Base-by-base conservation (phyloP, 2,329 filamentous ascomycete genomes). In the Colletotrichum limetticola region DNA sequence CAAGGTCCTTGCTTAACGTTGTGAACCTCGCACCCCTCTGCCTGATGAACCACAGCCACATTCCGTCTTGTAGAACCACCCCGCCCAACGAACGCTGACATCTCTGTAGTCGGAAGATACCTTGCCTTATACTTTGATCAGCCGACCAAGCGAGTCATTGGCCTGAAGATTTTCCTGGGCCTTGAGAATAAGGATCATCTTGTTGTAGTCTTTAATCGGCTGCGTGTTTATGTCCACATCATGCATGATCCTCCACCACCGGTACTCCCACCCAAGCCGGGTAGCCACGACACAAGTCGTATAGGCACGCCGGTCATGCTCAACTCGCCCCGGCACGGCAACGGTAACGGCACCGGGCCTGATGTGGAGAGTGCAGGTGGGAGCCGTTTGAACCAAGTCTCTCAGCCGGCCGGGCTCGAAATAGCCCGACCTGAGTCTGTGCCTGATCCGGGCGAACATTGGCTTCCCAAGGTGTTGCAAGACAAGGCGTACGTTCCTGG, bases 401-500 rank as follows among this genome's bases (percentile, higher is more conserved):
- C 55, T 16, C 59, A 60, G 16, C 42, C 58, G 16, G 32, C 62
- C 14, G 66, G 66, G 3, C 56, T 71, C 22, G 71, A 73, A 49
- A 52, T 65, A 9, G 66, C 66, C 28, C 79, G n/a, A 79, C 56
- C 82, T 52, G 81, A 84, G 19, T 78, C 81, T 2, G 83, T 86
- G 53, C 83, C 86, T 3, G 91, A 92, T 76, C 90, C 90, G 0
- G 90, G 91, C 24, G 91, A 93, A 65, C 89, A 91, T 75, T 98
- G 95, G 95, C 86, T 98, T 3, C 95, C 95, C 1, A 89, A 90
- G 73, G 85, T 91, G 14, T 84, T 98, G 2, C 90, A 93, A 78
- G 93, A 97, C 78, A 97, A 97, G 85, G 92, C 94, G 95, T 97
- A 61, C 12, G 71, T 14, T 16, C 30, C 85, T 76, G 90, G 84